phyloP scores from a whole-genome alignment of 345 rosid species.

The Anastatica hierochuntica region DNA sequence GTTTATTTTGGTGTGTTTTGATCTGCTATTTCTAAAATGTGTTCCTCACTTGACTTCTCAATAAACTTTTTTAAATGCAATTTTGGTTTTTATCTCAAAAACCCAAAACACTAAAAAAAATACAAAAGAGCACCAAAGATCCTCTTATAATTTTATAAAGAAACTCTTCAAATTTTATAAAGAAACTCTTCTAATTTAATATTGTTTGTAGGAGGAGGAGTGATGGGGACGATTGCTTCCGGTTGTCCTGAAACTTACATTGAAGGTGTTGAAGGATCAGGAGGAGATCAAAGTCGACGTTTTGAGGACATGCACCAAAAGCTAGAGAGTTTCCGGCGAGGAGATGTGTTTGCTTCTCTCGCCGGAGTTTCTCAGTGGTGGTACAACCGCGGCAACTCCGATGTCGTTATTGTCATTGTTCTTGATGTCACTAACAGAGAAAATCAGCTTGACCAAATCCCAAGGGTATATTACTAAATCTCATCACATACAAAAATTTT shows the following conservation, averaged over 20 bases:
- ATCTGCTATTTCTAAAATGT: no score
- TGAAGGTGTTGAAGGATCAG: slow-evolving; percentile 25
- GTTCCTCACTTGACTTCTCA: no score
- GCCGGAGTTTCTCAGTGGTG: slow-evolving; percentile 56
- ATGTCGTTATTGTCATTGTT: slow-evolving; percentile 35
- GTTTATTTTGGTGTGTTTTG: no score
- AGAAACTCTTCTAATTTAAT: no score
- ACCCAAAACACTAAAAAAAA: no score
- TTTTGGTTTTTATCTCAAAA: no score
- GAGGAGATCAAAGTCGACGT: neutral
- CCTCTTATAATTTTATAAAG: no score
- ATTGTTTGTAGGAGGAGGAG: slow-evolving; percentile 34
- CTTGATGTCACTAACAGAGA: slow-evolving; percentile 35
- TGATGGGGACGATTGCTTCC: slow-evolving; percentile 30
- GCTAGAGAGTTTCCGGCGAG: slow-evolving; percentile 37
- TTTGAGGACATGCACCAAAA: slow-evolving; percentile 50
- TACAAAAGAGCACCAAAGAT: no score
- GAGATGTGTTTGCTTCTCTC: slow-evolving; percentile 37
- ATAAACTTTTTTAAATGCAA: no score
- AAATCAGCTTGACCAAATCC: slow-evolving; percentile 51
- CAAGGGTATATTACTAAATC: slow-evolving; percentile 30
- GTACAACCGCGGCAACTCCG: slow-evolving; percentile 46
- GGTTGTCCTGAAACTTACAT: slow-evolving; percentile 57
- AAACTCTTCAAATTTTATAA: no score
- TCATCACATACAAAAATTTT: neutral